A percentile compares a stretch with the other conserved stretches of the same genome.
phyloP scores from a whole-genome alignment of 805 yeast species.

The Wickerhamomyces tratensis region DNA sequence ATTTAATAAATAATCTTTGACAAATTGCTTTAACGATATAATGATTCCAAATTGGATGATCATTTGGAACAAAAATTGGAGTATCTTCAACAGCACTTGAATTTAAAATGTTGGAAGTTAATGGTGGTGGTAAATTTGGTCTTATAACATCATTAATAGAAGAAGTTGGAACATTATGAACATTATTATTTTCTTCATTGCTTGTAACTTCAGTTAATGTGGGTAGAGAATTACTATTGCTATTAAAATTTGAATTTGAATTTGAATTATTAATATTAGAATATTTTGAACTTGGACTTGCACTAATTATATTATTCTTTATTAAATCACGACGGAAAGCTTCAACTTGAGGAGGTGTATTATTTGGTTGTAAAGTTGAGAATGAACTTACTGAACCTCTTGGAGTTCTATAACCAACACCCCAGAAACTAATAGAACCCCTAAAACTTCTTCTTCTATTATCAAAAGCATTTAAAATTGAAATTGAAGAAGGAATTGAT shows the following conservation, averaged over 20 bases:
- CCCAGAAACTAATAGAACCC: constrained; percentile 16
- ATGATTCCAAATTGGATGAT: constrained; percentile 19
- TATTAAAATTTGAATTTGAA: too few species aligned
- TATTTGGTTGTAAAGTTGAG: neutral
- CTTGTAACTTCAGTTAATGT: too few species aligned
- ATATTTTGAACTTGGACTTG: too few species aligned
- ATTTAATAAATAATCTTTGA: constrained; percentile 32
- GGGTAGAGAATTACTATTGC: neutral
- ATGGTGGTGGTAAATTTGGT: too few species aligned
- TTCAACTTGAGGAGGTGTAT: neutral
- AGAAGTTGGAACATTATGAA: too few species aligned
- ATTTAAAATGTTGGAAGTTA: too few species aligned
- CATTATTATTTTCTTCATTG: too few species aligned
- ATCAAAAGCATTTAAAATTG: constrained; percentile 2
- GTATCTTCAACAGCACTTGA: constrained; percentile 18
- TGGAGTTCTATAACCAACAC: constrained; percentile 17
- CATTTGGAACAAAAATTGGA: constrained; percentile 17
- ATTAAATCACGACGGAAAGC: neutral
- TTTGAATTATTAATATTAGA: too few species aligned
- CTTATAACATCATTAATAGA: too few species aligned
- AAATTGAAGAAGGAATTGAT: constrained; percentile 1
- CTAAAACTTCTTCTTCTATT: constrained; percentile 12
- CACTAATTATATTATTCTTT: too few species aligned
- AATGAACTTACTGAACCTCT: constrained; percentile 3
- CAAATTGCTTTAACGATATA: constrained; percentile 12